phyloP scores from a whole-genome alignment of 148 eudicot genomes.

The Arbutus unedo region DNA sequence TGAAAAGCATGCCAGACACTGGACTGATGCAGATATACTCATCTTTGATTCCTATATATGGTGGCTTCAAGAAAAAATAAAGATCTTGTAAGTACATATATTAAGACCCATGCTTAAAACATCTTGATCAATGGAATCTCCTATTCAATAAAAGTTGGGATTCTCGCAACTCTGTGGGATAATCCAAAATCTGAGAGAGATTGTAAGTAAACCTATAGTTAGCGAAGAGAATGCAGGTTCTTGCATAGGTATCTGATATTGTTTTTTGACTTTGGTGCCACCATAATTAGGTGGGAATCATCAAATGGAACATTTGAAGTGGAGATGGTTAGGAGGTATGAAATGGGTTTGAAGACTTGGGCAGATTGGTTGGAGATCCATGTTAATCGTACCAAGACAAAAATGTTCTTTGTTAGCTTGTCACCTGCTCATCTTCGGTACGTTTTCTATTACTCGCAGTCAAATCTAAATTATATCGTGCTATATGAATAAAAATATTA shows the following conservation, averaged over 20 bases:
- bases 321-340: constrained; percentile 17
- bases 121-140: not conserved
- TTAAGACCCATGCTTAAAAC: not conserved
- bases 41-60: constrained; percentile 65
- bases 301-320: constrained; percentile 10
- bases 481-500: not conserved
- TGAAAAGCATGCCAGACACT: constrained; percentile 62
- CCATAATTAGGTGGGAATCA: constrained; percentile 24
- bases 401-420: constrained; percentile 34
- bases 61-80: constrained; percentile 62
- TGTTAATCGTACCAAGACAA: constrained; percentile 32
- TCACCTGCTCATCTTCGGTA: constrained; percentile 32
- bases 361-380: constrained; percentile 30
- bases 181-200: not conserved
- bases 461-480: too few species aligned
- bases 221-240: not conserved
- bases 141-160: not conserved
- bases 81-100: constrained; percentile 37
- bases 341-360: constrained; percentile 35
- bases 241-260: not conserved
- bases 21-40: constrained; percentile 68
- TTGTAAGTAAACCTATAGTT: not conserved
- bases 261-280: not conserved
- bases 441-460: not conserved
- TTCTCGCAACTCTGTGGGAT: too few species aligned